Conservation (phyloP, 352 stramenopile genomes). For the Aphanomyces stellatus region DNA sequence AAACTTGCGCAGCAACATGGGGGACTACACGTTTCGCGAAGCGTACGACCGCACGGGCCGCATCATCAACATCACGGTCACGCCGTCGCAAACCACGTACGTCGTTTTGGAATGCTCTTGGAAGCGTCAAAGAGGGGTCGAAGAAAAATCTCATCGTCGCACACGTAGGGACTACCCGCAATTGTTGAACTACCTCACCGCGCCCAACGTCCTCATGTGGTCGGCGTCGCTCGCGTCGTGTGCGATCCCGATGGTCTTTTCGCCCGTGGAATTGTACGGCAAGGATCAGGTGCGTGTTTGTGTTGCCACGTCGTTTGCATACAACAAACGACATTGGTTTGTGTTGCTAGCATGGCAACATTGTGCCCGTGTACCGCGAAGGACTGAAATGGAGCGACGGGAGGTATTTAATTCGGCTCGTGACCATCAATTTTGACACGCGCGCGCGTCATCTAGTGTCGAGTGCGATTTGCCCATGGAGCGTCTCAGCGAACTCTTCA, state of each 20-base stretch:
- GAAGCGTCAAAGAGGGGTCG: too few species aligned
- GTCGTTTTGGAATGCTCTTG: neutral
- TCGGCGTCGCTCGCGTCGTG: constrained; percentile 92
- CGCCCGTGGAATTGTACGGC: constrained; percentile 90
- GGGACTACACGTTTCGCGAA: constrained; percentile 97
- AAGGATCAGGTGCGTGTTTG: constrained; percentile 67
- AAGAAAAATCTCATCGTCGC: neutral
- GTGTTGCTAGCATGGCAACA: constrained; percentile 39
- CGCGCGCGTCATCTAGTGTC: constrained; percentile 40
- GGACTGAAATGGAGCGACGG: constrained; percentile 92
- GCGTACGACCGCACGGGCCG: constrained; percentile 96
- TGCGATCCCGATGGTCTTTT: constrained; percentile 93
- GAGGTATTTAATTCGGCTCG: constrained; percentile 27
- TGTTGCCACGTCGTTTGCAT: neutral
- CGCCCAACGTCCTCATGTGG: constrained; percentile 98
- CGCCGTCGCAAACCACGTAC: constrained; percentile 67
- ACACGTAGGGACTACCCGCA: constrained; percentile 86
- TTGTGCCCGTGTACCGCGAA: constrained; percentile 73
- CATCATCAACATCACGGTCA: constrained; percentile 99
- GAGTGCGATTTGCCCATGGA: constrained; percentile 96
- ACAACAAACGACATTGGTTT: neutral
- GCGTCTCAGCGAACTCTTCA: constrained; percentile 94
- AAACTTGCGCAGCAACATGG: constrained; percentile 82
- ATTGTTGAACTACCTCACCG: constrained; percentile 98
- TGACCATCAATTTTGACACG: too few species aligned